Evolutionary conservation across 73 alveolate genomes (phyloP).

Genomic region (Symbiodinium natans): DNA sequence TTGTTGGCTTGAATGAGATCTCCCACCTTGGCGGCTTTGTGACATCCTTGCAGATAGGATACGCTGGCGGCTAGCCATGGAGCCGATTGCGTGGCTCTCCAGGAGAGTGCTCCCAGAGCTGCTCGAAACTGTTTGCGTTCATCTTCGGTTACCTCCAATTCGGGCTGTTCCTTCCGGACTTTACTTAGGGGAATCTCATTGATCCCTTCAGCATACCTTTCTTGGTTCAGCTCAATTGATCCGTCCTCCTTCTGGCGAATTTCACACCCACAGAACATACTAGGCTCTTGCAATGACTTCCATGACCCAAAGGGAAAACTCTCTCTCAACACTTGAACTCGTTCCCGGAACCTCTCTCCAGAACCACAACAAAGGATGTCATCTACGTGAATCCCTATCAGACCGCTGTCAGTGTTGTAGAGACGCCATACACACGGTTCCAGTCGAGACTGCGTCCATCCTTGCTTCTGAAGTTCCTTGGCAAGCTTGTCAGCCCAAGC

Average conservation of each 20-base stretch:
- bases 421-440: slow-evolving; percentile 34
- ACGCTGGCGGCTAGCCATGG: slow-evolving; percentile 6
- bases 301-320: slow-evolving; percentile 5
- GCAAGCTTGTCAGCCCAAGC: slow-evolving; percentile 3
- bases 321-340: neutral
- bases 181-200: neutral
- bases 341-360: neutral
- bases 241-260: neutral
- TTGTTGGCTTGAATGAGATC: neutral
- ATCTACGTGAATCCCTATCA: slow-evolving; percentile 18
- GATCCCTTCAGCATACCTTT: neutral
- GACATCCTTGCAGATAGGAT: slow-evolving; percentile 12
- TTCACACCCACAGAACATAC: neutral
- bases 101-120: slow-evolving; percentile 1
- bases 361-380: neutral
- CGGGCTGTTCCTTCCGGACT: neutral
- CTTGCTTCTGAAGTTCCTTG: neutral
- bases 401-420: neutral
- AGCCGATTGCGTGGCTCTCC: neutral
- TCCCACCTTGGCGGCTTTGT: neutral
- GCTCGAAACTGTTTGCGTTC: neutral
- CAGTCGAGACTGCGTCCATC: neutral
- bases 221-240: neutral
- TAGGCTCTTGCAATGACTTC: neutral
- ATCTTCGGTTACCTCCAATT: neutral